Base-by-base conservation (phyloP, 2,329 filamentous ascomycete genomes). In the Myriosclerotinia curreyana region DNA sequence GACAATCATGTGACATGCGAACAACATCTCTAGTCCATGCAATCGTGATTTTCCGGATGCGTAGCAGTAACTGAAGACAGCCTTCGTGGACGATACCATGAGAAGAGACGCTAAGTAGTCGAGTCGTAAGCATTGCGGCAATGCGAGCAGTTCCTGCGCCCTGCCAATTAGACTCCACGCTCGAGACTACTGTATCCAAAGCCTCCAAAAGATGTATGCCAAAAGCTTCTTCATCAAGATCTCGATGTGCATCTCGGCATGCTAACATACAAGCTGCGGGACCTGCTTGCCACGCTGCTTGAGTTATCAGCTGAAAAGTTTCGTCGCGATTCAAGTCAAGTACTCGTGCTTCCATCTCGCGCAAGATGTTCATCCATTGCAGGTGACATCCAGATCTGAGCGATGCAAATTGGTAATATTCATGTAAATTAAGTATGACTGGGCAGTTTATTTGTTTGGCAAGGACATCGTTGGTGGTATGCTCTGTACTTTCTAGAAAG, bases 281-380 rank as follows among this genome's bases (percentile, higher is more conserved):
- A 0, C 85, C 81, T 2, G 76, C 76, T 71, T 86, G 80, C 66
- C 79, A 76, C 12, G 79, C 75, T 0, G 77, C 75, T 66, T 88
- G 85, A 2, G 79, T 69, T 0, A 86, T 60, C 0, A 86, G 69
- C 2, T 79, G 67, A 7, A 74, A 74, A 0, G 82, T 81, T 50
- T 84, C 81, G 0, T 74, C 65, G 50, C 81, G 80, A 14, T 79
- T 81, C 44, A 85, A 80, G 52, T 84, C 79, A 0, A 88, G 60
- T 1, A 75, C 75, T 0, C 81, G 79, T 1, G 76, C 74, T 0
- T 74, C 72, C 3, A 88, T 71, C 68, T 86, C 80, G 0, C 76
- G 69, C 0, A 85, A 70, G 3, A 88, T 79, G 61, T 86, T 87
- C 11, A 76, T 69, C 81, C 84, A 88, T 59, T 84, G 82, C 11